Evolutionary conservation across 345 rosid species (phyloP).

Genomic region (Moringa oleifera): DNA sequence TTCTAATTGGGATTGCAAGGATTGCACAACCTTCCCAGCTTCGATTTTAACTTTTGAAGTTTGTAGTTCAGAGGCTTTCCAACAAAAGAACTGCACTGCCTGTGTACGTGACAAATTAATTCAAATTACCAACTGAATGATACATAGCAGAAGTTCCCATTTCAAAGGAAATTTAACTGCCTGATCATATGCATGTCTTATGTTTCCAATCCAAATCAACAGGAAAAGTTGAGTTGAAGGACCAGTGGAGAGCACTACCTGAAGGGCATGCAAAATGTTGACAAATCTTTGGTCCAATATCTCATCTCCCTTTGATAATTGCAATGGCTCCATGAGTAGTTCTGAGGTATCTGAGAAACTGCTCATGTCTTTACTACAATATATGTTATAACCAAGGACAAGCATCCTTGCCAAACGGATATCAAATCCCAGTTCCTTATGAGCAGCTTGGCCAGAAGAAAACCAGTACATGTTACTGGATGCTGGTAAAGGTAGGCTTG

Average conservation of each 20-base stretch:
- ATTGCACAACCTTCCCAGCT: constrained; percentile 17
- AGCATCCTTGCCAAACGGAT: constrained; percentile 64
- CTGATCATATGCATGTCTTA: neutral
- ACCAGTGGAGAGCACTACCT: constrained; percentile 36
- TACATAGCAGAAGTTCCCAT: neutral
- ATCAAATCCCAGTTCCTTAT: constrained; percentile 47
- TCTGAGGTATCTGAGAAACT: constrained; percentile 29
- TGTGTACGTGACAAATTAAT: constrained; percentile 15
- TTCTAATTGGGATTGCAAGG: constrained; percentile 40
- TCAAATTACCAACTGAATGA: neutral
- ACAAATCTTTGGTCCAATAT: constrained; percentile 37
- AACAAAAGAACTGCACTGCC: constrained; percentile 62
- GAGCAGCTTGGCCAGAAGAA: constrained; percentile 34
- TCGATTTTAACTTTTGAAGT: constrained; percentile 8
- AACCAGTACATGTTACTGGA: constrained; percentile 85
- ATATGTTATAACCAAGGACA: constrained; percentile 52
- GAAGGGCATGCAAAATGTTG: constrained; percentile 75
- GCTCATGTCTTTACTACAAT: constrained; percentile 30
- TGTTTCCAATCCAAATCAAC: neutral
- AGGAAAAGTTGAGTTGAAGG: neutral
- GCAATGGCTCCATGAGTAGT: constrained; percentile 43
- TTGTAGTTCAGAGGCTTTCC: constrained; percentile 42
- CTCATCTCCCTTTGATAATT: constrained; percentile 48
- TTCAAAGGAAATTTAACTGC: no score
- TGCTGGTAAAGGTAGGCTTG: constrained; percentile 51